Percentiles rank a stretch among this genome's conserved stretches.
phyloP scores from a whole-genome alignment of 2,329 filamentous ascomycete genomes.

The Alternaria angustiovoidea region DNA sequence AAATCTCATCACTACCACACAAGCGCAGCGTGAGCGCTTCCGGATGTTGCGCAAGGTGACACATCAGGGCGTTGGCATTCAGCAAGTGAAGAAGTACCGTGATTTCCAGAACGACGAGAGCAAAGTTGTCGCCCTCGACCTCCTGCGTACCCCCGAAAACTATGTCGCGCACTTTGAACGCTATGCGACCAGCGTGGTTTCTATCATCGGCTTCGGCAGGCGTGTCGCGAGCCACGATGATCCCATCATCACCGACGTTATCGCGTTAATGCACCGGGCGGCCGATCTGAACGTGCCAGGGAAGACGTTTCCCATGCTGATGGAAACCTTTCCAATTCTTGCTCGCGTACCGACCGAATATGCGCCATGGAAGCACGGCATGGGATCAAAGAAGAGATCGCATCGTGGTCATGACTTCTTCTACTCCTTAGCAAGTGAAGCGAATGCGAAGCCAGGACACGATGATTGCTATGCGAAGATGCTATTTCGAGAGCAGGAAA shows the following conservation, averaged over 20 bases:
- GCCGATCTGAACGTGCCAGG: constrained; percentile 61
- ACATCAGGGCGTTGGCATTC: constrained; percentile 51
- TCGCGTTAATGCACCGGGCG: constrained; percentile 65
- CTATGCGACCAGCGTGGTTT: constrained; percentile 63
- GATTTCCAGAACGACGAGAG: constrained; percentile 68
- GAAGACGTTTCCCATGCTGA: constrained; percentile 65
- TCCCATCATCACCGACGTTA: constrained; percentile 67
- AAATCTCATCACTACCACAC: constrained; percentile 46
- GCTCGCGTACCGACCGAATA: constrained; percentile 62
- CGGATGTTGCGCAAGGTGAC: constrained; percentile 45
- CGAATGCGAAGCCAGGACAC: constrained; percentile 39
- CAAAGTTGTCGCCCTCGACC: constrained; percentile 59
- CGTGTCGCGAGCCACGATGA: constrained; percentile 61
- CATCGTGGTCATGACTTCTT: constrained; percentile 47
- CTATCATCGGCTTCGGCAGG: constrained; percentile 65
- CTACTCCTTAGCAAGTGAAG: constrained; percentile 44
- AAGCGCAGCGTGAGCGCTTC: constrained; percentile 41
- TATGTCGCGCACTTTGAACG: constrained; percentile 65
- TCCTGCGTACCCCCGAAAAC: constrained; percentile 55
- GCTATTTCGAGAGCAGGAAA: constrained; percentile 53
- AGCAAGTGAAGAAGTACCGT: constrained; percentile 64
- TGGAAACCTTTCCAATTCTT: constrained; percentile 65
- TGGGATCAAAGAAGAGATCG: constrained; percentile 36
- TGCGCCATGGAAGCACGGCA: constrained; percentile 48
- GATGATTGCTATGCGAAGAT: constrained; percentile 47